Evolutionary conservation across 176 grass and related monocot species (phyloP), one percentile per base, ranked within the genome.

Genomic region (Carex parvula): DNA sequence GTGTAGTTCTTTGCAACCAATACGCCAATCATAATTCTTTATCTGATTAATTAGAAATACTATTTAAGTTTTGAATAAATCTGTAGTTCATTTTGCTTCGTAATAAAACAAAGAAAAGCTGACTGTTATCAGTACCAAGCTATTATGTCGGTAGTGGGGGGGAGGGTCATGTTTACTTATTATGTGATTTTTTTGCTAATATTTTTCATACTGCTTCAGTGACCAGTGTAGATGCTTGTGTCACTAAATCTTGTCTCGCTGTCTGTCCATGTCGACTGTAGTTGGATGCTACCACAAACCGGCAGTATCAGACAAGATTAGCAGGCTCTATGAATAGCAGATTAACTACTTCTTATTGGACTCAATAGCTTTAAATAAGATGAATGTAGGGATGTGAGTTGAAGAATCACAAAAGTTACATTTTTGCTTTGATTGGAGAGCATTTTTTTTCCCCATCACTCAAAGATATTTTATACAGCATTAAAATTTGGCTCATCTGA

Each of bases 231-330:
- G 70, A 75, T 75, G 70, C 70, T 29, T 75, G 20, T 75, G 21
- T 75, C 70, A 75, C 46, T 75, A 75, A 53, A 16, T 75, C 46
- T 52, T 48, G 70, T 52, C 44, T 53, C 46, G 12, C 42, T 7
- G 10, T 75, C 11, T 11, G 13, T 53, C 1, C 12, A 2, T 46
- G 70, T 75, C 26, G 9, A 75, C 70, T 53, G 70, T 75, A 53
- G 9, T 53, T 73, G 20, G 21, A 75, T 75, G 70, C 70, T 75
- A 24, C 44, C 42, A 75, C 46, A 54, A 75, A 26, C 70, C 21
- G 12, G 70, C 70, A 75, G 70, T 75, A 75, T 75, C n/a, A 75
- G 44, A 75, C 44, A 75, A 53, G 44, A 75, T 52, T 52, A 74
- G 11, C 70, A 52, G n/a, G 41, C 44, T 53, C 21, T 53, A 75